These are phyloP conservation scores for Trametes punicea DNA, from an alignment of 768 basidiomycete genomes.

Conservation along the genomic window DNA sequence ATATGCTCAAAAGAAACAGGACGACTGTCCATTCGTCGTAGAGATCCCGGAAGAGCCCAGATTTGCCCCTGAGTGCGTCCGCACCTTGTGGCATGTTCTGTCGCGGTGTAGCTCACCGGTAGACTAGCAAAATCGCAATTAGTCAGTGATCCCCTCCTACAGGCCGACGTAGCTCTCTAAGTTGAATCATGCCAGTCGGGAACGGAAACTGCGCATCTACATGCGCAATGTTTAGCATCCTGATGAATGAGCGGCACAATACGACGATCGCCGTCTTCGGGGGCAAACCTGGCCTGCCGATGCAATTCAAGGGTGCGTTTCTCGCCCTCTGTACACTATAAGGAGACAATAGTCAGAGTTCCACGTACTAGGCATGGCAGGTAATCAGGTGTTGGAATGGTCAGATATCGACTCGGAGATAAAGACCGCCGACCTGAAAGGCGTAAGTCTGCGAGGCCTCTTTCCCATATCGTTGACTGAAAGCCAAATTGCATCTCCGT, in stretches of 20 bases:
- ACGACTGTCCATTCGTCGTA: slow-evolving; percentile 33
- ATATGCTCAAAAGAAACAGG: slow-evolving; percentile 24
- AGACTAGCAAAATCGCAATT: slow-evolving; percentile 25
- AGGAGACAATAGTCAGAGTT: neutral
- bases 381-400: slow-evolving; percentile 64
- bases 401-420: slow-evolving; percentile 56
- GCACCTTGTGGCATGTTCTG: neutral
- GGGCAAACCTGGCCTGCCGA: slow-evolving; percentile 47
- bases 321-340: neutral
- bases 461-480: neutral
- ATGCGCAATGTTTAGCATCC: slow-evolving; percentile 59
- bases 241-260: slow-evolving; percentile 55
- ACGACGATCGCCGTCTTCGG: slow-evolving; percentile 56
- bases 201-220: slow-evolving; percentile 51
- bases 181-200: slow-evolving; percentile 12
- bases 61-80: slow-evolving; percentile 39
- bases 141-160: slow-evolving; percentile 6
- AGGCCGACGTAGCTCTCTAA: neutral
- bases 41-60: slow-evolving; percentile 44
- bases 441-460: slow-evolving; percentile 21
- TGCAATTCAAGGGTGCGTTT: slow-evolving; percentile 45
- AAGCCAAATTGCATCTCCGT: neutral
- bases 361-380: slow-evolving; percentile 43
- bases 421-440: slow-evolving; percentile 43
- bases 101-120: neutral